Evolutionary conservation across 1,139 yeast species (phyloP).

Genomic region (Pichia sp.): DNA sequence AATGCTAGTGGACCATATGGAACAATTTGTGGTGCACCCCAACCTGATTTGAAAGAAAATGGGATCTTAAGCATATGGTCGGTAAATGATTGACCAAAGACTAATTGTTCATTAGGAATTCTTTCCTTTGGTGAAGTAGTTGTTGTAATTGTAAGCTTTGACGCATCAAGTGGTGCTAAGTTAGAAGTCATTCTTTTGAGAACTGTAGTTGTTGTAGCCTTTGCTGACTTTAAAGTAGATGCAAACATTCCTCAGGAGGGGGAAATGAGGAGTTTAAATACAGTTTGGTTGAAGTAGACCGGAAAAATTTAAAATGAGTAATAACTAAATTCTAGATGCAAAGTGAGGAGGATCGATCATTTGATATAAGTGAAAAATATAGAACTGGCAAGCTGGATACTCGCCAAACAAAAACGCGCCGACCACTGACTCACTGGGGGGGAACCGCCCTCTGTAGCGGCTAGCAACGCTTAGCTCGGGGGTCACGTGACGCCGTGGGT

Average conservation of each 20-base stretch:
- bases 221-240: conserved; percentile 6
- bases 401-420: not conserved
- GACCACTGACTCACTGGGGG: not conserved
- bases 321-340: not conserved
- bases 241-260: conserved; percentile 7
- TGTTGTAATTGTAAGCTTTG: conserved; percentile 54
- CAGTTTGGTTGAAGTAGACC: not conserved
- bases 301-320: not conserved
- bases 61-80: conserved; percentile 86
- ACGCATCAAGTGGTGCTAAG: conserved; percentile 51
- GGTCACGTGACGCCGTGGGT: not conserved
- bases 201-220: not conserved
- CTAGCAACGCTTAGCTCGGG: not conserved
- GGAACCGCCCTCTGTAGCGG: not conserved
- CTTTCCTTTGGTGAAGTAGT: conserved; percentile 56
- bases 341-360: not conserved
- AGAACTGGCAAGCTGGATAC: not conserved
- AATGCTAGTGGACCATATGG: conserved; percentile 72
- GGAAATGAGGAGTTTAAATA: not conserved
- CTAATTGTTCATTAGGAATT: conserved; percentile 67
- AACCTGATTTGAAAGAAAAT: conserved; percentile 73
- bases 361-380: not conserved
- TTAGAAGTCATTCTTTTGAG: conserved; percentile 30
- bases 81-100: conserved; percentile 82
- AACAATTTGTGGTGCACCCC: conserved; percentile 79